Percentiles rank a stretch among this genome's conserved stretches.
Conservation (phyloP, 495 filamentous ascomycete genomes). For the Penicillium samsonianum region DNA sequence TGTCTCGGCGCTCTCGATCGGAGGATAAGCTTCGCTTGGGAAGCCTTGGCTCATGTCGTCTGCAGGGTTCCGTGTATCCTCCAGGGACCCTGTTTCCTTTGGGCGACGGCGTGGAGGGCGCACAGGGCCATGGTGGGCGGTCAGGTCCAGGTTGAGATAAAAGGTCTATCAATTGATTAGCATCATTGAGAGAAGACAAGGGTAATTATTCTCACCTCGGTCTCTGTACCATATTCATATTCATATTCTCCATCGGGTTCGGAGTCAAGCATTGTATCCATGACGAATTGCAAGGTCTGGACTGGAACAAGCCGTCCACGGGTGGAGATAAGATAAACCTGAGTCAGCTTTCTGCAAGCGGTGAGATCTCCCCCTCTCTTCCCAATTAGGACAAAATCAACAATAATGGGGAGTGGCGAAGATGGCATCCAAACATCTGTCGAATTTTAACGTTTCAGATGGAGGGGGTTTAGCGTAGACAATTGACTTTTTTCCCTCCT, state of each 20-base stretch:
- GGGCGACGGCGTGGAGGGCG: constrained; percentile 37
- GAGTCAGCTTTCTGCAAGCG: constrained; percentile 15
- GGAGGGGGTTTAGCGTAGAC: neutral
- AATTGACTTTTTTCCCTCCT: neutral
- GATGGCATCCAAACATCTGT: neutral
- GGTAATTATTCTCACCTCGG: constrained; percentile 45
- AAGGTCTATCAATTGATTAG: constrained; percentile 42
- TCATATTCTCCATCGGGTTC: constrained; percentile 53
- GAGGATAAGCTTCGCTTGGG: constrained; percentile 15
- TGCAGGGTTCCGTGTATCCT: constrained; percentile 7
- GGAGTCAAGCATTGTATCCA: constrained; percentile 24
- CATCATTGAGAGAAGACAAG: neutral
- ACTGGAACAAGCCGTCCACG: neutral
- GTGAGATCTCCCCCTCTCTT: constrained; percentile 1
- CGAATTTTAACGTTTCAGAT: neutral
- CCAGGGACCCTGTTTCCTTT: constrained; percentile 16
- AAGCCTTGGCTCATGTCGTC: constrained; percentile 19
- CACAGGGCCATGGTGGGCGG: constrained; percentile 44
- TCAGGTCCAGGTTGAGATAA: constrained; percentile 57
- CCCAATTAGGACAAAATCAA: neutral
- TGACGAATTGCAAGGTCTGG: neutral
- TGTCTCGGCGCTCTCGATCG: constrained; percentile 30
- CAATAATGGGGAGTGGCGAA: neutral
- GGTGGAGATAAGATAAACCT: constrained; percentile 14
- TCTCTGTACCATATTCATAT: constrained; percentile 62